These are phyloP conservation scores for Ceratocystis ficicola DNA, from an alignment of 2,329 filamentous ascomycete genomes.

Conservation along the genomic window DNA sequence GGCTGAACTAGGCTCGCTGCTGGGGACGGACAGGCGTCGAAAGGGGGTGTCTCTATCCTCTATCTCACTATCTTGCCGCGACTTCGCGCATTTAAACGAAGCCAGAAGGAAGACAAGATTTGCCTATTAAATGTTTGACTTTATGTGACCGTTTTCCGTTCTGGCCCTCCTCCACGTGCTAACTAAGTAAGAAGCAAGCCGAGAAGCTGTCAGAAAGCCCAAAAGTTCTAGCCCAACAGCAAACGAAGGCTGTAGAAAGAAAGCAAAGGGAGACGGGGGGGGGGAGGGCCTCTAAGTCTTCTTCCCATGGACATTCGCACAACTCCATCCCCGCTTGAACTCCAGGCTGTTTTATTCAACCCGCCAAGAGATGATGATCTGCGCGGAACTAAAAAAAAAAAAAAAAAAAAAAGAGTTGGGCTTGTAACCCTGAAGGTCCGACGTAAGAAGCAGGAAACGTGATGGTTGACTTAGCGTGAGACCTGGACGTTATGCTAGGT, in stretches of 20 bases:
- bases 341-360: not conserved
- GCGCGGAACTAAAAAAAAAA: not conserved
- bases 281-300: not conserved
- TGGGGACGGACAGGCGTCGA: not conserved
- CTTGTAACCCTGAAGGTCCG: not conserved
- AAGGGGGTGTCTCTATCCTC: conserved; percentile 2
- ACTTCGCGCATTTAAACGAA: not conserved
- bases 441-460: not conserved
- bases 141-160: not conserved
- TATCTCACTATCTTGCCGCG: not conserved
- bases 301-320: not conserved
- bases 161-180: not conserved
- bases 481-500: not conserved
- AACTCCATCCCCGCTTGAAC: not conserved
- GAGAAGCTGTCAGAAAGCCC: not conserved
- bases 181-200: not conserved
- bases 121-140: not conserved
- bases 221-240: not conserved
- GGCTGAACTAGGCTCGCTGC: not conserved
- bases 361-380: conserved; percentile 8
- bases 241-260: conserved; percentile 3
- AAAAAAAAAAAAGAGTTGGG: not conserved
- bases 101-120: no score
- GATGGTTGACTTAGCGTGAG: not conserved
- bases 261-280: not conserved